Evolutionary conservation across 2,329 filamentous ascomycete genomes (phyloP).

Genomic region (Scytalidium lignicola): DNA sequence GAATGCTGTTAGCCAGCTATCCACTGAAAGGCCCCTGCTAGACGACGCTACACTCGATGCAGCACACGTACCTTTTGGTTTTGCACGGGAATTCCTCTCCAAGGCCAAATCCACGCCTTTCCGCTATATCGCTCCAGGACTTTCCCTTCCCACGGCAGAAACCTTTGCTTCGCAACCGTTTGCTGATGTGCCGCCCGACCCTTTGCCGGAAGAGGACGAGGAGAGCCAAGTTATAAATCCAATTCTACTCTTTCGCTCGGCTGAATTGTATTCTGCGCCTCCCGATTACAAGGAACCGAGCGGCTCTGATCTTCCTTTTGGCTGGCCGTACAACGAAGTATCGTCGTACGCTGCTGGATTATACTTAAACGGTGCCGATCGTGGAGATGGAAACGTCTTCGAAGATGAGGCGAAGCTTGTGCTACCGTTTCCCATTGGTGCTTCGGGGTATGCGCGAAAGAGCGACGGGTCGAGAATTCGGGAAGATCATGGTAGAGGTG

Average conservation of each 20-base stretch:
- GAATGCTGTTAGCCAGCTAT: too few species aligned
- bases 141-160: conserved; percentile 3
- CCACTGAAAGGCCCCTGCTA: conserved; percentile 1
- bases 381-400: conserved; percentile 2
- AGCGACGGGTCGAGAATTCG: conserved; percentile 8
- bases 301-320: conserved; percentile 8
- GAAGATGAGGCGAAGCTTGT: conserved; percentile 8
- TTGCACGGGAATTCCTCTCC: conserved; percentile 8
- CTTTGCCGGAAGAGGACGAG: too few species aligned
- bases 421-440: conserved; percentile 6
- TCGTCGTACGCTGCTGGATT: conserved; percentile 5
- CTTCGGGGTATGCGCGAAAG: conserved; percentile 5
- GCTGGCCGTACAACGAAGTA: conserved; percentile 6
- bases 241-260: too few species aligned
- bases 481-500: conserved; percentile 4
- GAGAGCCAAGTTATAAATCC: too few species aligned
- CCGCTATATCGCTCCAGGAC: conserved; percentile 8
- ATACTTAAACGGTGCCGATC: conserved; percentile 5
- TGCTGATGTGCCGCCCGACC: conserved; percentile 1
- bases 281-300: conserved; percentile 3
- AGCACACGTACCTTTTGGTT: conserved; percentile 4
- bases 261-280: too few species aligned
- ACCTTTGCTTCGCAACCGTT: conserved; percentile 3
- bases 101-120: conserved; percentile 6
- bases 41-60: conserved; percentile 3